Percentiles rank a stretch among this genome's conserved stretches.
Evolutionary conservation across 768 basidiomycete species (phyloP).

Genomic region (Collybiopsis confluens): DNA sequence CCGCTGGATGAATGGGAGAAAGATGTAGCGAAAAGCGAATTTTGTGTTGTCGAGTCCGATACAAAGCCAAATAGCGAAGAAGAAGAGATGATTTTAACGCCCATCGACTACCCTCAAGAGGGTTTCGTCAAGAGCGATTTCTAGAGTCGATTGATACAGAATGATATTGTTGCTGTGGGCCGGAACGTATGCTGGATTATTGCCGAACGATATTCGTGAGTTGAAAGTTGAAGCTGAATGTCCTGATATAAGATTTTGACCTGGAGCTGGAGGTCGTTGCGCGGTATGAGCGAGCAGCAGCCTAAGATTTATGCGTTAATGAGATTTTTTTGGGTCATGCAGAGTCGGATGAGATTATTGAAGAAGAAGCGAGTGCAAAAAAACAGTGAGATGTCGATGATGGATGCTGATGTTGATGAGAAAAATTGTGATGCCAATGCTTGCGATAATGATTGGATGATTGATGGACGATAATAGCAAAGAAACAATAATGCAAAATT

Average conservation of each 20-base stretch:
- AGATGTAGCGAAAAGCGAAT: neutral
- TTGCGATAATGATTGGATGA: neutral
- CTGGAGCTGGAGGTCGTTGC: neutral
- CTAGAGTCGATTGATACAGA: conserved; percentile 3
- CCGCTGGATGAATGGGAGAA: neutral
- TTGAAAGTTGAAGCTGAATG: conserved; percentile 2
- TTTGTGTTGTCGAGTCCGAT: neutral
- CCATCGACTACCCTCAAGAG: neutral
- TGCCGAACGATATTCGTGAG: conserved; percentile 1
- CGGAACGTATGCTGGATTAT: conserved; percentile 5
- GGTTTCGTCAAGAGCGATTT: neutral
- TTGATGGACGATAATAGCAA: conserved; percentile 8
- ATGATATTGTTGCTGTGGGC: neutral
- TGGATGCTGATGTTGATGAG: neutral
- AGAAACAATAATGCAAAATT: conserved; percentile 19
- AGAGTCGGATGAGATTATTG: conserved; percentile 1
- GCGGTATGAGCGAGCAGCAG: conserved; percentile 10
- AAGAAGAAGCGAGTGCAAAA: neutral
- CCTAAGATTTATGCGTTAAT: conserved; percentile 7
- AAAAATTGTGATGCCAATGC: neutral
- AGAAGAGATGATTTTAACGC: neutral
- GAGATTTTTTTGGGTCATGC: neutral
- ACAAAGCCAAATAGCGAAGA: neutral
- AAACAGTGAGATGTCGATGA: too few species aligned
- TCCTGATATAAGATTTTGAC: conserved; percentile 10